Base-by-base conservation (phyloP, 139 green algal genomes). In the Asterochloris sp. region DNA sequence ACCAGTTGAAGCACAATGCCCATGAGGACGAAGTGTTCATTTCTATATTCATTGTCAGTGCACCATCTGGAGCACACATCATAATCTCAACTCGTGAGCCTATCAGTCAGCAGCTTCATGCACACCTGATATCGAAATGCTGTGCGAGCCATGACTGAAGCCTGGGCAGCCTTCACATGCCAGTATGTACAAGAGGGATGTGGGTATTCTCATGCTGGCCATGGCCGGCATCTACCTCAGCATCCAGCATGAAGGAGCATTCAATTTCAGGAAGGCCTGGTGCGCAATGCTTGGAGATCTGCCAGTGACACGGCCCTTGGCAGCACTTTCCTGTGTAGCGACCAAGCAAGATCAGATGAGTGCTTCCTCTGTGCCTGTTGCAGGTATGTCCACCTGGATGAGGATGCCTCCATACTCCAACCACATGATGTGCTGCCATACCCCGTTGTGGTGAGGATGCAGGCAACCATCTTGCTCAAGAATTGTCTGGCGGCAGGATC, bases 201-300 rank as follows among this genome's bases (percentile, higher is more conserved):
- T 54, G 90, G 82, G 13, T 0, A 91, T 97, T 26, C 78, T 98
- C 61, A 66, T 98, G 9, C 69, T 98, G 10, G 86, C 94, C 0
- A 89, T 87, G 24, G 90, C 95, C 63, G 92, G 89, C 0, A 83
- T 98, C 0, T 95, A 95, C 74, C 83, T 97, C 0, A 91, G 89
- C 13, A 82, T 98, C 10, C 92, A 96, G 66, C 86, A 93, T 23
- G 95, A 98, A 74, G 92, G 93, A 1, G 86, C 86, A 13, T 95
- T 98, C 60, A 87, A 84, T 0, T 98, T 97, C 76, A 82, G 91
- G 13, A 96, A 96, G 78, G 92, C 95, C n/a, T 98, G 95, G 95
- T 97, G 82, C 21, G 75, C 66, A 15, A 14, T 28, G 23, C 4
- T 26, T 47, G 29, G 27, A 60, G 13, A 12, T 60, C 74, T 73